phyloP scores from a whole-genome alignment of 1,284 basidiomycete species.

The Austroboletus novae-zelandiae region DNA sequence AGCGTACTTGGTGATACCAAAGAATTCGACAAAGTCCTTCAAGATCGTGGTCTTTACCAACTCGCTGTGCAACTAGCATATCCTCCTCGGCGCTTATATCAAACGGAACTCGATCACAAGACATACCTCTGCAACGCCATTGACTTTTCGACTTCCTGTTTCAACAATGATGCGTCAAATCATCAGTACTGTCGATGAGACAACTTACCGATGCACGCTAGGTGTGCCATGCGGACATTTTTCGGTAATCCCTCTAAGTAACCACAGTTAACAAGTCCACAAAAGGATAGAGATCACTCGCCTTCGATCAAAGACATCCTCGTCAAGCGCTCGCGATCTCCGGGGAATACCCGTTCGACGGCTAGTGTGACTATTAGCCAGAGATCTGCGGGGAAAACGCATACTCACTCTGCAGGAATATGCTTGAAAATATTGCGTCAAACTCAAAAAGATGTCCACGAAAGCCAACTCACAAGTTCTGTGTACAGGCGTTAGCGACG shows the following conservation, averaged over 20 bases:
- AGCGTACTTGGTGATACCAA: constrained; percentile 70
- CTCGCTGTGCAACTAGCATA: constrained; percentile 63
- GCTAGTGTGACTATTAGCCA: constrained; percentile 41
- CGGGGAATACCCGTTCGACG: constrained; percentile 87
- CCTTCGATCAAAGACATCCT: constrained; percentile 92
- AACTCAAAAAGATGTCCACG: neutral
- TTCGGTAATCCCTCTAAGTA: constrained; percentile 76
- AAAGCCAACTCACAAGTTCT: constrained; percentile 47
- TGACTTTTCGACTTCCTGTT: constrained; percentile 78
- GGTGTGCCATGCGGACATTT: constrained; percentile 85
- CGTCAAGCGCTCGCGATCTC: constrained; percentile 72
- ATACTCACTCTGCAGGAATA: constrained; percentile 61
- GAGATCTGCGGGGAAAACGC: neutral
- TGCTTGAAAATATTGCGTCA: constrained; percentile 33
- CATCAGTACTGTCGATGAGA: neutral
- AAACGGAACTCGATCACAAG: neutral
- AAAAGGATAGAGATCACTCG: constrained; percentile 16
- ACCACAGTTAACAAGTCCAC: neutral
- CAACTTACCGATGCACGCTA: constrained; percentile 68
- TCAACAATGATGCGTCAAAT: neutral
- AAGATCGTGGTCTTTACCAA: constrained; percentile 78
- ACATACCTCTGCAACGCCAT: constrained; percentile 90
- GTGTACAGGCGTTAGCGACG: constrained; percentile 8
- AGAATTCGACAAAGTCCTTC: constrained; percentile 90
- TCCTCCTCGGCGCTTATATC: neutral